Base-by-base conservation (phyloP, 345 rosid species). In the Trapa incisa region DNA sequence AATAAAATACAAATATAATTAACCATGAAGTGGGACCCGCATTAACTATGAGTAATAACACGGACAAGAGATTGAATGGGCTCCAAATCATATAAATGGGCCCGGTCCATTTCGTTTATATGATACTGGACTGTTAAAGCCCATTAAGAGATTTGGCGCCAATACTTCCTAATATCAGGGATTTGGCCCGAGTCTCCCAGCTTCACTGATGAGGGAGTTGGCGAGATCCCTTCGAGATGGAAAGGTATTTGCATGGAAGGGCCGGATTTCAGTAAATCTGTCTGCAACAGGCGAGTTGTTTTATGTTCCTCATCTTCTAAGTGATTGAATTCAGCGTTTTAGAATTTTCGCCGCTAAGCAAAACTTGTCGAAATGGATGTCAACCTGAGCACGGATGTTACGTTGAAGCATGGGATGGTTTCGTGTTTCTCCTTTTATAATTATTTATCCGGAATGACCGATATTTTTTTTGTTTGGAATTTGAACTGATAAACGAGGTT, bases 141-240 rank as follows among this genome's bases (percentile, higher is more conserved):
- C 60, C 60, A 54, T 53, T 22, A 0, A 54, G 0, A 5, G 15
- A 2, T 15, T 50, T 47, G 53, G 53, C 53, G 53, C 36, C 48
- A 29, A 15, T 14, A 6, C 32, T 10, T 57, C 10, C 6, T 11
- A 1, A 33, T 58, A 2, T 3, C 52, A 87, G 92, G 89, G 1
- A 77, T 87, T 68, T 85, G 89, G 89, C 89, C 89, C 0, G 89
- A 87, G 68, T 87, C 92, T 38, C 85, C 79, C 22, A 87, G 89
- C 70, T 87, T 87, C 72, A 75, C 61, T 13, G 89, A 87, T 47
- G 63, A 72, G 1, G 86, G 87, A 57, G 74, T 85, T 47, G 85
- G 82, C 17, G 71, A 73, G 74, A 75, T 87, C 64, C 92, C 92
- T 70, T 71, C 79, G 47, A 78, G 82, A 73, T 87, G 92, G 92